Evolutionary conservation across 108 stramenopile species (phyloP).

Genomic region (Conticribra weissflogii): DNA sequence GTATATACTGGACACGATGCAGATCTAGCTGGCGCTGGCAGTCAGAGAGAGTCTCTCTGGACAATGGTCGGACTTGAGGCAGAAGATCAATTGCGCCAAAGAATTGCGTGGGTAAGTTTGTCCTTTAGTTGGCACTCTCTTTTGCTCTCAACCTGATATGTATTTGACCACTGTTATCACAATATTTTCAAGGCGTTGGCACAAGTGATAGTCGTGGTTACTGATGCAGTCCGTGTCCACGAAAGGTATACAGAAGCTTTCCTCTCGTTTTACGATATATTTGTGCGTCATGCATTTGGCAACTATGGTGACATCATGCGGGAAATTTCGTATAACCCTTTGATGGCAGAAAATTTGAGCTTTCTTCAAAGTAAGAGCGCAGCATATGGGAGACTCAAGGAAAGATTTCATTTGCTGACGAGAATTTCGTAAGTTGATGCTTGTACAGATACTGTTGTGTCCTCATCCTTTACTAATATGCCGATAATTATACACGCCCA

Average conservation of each 20-base stretch:
- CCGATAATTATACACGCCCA: not conserved
- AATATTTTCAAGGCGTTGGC: too few relatives aligned
- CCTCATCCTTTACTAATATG: not conserved
- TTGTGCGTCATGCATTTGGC: conserved; percentile 48
- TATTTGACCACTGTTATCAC: too few relatives aligned
- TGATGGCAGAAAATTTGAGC: conserved; percentile 68
- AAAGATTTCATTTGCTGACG: conserved; percentile 19
- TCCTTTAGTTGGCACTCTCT: too few relatives aligned
- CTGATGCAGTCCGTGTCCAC: conserved; percentile 36
- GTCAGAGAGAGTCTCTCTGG: conserved; percentile 33
- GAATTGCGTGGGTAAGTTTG: conserved; percentile 54
- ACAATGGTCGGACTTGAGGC: conserved; percentile 26
- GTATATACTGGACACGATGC: conserved; percentile 25
- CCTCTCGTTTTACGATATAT: conserved; percentile 45
- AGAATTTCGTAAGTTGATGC: conserved; percentile 1
- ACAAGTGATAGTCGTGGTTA: conserved; percentile 37
- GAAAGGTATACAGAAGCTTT: conserved; percentile 16
- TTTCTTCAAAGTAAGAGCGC: conserved; percentile 42
- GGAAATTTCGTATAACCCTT: conserved; percentile 43
- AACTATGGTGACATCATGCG: conserved; percentile 35
- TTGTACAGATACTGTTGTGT: too few relatives aligned
- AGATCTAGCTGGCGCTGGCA: conserved; percentile 6
- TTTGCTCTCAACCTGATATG: too few relatives aligned
- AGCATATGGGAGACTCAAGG: conserved; percentile 16
- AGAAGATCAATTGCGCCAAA: conserved; percentile 52